These are phyloP conservation scores for Camillea tinctor DNA, from an alignment of 2,329 filamentous ascomycete species.

Conservation along the genomic window DNA sequence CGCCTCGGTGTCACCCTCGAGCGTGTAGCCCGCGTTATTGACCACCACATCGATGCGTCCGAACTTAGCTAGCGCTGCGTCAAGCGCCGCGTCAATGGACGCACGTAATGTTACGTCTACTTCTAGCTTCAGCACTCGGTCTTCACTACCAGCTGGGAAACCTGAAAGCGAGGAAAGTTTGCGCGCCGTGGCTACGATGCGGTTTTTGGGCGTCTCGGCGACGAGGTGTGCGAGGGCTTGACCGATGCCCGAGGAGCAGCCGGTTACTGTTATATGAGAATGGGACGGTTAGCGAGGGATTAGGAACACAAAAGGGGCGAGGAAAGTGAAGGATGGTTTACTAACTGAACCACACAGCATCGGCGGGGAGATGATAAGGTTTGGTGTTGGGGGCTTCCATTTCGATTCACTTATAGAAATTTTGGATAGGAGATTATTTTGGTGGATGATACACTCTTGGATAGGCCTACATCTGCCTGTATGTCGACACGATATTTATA, in stretches of 20 bases:
- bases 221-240: conserved; percentile 24
- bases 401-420: too few relatives aligned
- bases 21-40: conserved; percentile 33
- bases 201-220: conserved; percentile 21
- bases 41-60: conserved; percentile 36
- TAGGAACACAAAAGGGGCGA: too few relatives aligned
- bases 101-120: conserved; percentile 46
- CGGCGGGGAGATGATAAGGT: conserved; percentile 17
- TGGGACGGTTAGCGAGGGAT: not conserved
- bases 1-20: conserved; percentile 30
- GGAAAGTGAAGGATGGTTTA: not conserved
- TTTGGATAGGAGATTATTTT: too few relatives aligned
- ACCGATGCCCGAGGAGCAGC: conserved; percentile 31
- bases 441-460: too few relatives aligned
- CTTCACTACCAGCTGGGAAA: conserved; percentile 36
- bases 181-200: conserved; percentile 35
- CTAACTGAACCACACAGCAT: conserved; percentile 26
- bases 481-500: too few relatives aligned
- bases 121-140: conserved; percentile 41
- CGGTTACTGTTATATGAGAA: conserved; percentile 27
- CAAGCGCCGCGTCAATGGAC: conserved; percentile 37
- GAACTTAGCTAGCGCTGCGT: conserved; percentile 31
- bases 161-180: conserved; percentile 39
- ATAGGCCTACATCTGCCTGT: too few relatives aligned
- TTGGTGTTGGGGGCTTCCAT: conserved; percentile 13